These are phyloP conservation scores for Albophoma yamanashiensis DNA, from an alignment of 2,329 filamentous ascomycete genomes.

Conservation along the genomic window DNA sequence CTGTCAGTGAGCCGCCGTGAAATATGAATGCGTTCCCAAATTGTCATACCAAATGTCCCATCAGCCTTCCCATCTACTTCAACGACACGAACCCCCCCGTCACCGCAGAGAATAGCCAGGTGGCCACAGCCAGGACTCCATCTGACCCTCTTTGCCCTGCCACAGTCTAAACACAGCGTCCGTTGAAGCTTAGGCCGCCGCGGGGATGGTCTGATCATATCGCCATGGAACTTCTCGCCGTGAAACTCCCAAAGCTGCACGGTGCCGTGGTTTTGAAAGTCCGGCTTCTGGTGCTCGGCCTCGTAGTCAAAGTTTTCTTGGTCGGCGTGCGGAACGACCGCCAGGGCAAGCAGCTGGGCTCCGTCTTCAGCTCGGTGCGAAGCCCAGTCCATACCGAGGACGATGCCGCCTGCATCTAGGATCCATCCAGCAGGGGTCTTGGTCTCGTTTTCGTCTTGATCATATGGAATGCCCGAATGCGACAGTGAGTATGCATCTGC, in stretches of 20 bases:
- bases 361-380: slow-evolving; percentile 21
- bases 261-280: slow-evolving; percentile 30
- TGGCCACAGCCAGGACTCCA: slow-evolving; percentile 42
- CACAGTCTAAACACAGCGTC: slow-evolving; percentile 38
- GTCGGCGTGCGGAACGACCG: slow-evolving; percentile 38
- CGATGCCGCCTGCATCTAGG: slow-evolving; percentile 42
- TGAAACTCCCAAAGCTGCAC: slow-evolving; percentile 43
- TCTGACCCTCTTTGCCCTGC: slow-evolving; percentile 36
- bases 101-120: slow-evolving; percentile 38
- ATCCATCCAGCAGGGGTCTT: slow-evolving; percentile 36
- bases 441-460: slow-evolving; percentile 10
- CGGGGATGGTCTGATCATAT: slow-evolving; percentile 21
- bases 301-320: slow-evolving; percentile 31
- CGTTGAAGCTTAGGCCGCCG: slow-evolving; percentile 26
- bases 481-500: slow-evolving; percentile 15
- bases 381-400: slow-evolving; percentile 43
- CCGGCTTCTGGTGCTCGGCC: slow-evolving; percentile 23
- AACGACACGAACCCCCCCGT: slow-evolving; percentile 39
- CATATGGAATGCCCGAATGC: slow-evolving; percentile 17
- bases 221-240: slow-evolving; percentile 16
- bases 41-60: slow-evolving; percentile 29
- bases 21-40: neutral
- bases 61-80: slow-evolving; percentile 18
- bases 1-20: slow-evolving; percentile 9
- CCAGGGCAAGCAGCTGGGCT: slow-evolving; percentile 40